These are phyloP conservation scores for Apophysomyces elegans DNA, from an alignment of 371 early-diverging fungal genomes.

Conservation along the genomic window DNA sequence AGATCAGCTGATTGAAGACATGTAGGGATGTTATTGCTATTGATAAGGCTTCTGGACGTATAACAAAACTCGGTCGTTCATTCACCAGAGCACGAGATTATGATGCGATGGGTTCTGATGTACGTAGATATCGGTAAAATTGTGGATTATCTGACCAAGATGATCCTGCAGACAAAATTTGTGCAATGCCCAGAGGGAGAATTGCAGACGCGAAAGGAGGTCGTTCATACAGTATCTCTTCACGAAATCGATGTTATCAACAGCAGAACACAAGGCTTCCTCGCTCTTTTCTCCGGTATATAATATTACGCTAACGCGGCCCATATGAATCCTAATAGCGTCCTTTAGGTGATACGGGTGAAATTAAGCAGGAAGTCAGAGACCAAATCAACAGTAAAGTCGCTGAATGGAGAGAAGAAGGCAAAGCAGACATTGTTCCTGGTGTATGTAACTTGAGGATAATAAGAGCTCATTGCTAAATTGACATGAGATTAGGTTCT, in stretches of 20 bases:
- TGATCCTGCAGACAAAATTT: conserved; percentile 73
- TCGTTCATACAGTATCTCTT: conserved; percentile 96
- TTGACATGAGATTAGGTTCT: conserved; percentile 62
- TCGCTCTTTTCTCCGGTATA: conserved; percentile 92
- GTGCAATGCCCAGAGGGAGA: conserved; percentile 99
- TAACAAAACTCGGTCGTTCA: conserved; percentile 96
- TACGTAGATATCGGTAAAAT: conserved; percentile 28
- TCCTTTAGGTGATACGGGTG: conserved; percentile 87
- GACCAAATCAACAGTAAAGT: conserved; percentile 99
- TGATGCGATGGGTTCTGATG: conserved; percentile 96
- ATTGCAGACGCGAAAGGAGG: conserved; percentile 94
- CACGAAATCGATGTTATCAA: conserved; percentile 99
- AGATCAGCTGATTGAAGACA: conserved; percentile 2
- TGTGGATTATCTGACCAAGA: not conserved
- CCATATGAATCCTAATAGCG: not conserved
- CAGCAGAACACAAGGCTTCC: conserved; percentile 95
- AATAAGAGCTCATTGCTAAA: not conserved
- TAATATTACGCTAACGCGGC: not conserved
- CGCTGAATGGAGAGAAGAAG: conserved; percentile 98
- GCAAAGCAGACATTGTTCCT: conserved; percentile 97
- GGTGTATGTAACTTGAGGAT: conserved; percentile 71
- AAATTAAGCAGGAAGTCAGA: conserved; percentile 96
- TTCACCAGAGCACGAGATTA: conserved; percentile 94
- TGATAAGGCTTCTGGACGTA: conserved; percentile 98
- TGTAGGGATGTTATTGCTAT: conserved; percentile 95